Evolutionary conservation across 192 early-diverging fungal species (phyloP).

Genomic region (Podila minutissima): DNA sequence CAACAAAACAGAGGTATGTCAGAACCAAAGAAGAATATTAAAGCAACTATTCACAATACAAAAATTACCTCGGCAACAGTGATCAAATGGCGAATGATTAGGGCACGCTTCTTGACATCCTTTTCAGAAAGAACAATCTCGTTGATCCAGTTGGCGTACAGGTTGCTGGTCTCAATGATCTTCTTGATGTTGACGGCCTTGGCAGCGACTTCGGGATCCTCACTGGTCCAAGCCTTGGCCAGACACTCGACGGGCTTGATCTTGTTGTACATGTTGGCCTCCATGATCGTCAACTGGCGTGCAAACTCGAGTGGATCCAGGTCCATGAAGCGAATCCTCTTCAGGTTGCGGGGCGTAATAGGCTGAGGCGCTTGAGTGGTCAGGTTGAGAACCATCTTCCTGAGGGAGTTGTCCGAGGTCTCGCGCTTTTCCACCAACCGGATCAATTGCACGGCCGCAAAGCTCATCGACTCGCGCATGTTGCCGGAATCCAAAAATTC

Average conservation of each 20-base stretch:
- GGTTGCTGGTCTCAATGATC: conserved; percentile 87
- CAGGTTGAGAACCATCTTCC: conserved; percentile 70
- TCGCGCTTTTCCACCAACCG: conserved; percentile 82
- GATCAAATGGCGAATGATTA: conserved; percentile 87
- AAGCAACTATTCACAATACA: background rate
- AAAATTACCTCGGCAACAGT: conserved; percentile 75
- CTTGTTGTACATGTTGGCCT: conserved; percentile 81
- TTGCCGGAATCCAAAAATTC: conserved; percentile 74
- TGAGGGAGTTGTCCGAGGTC: conserved; percentile 65
- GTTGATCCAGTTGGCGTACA: conserved; percentile 82
- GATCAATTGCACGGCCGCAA: conserved; percentile 76
- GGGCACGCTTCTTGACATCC: conserved; percentile 83
- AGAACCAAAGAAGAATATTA: background rate
- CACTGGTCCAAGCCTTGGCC: conserved; percentile 85
- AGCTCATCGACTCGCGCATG: conserved; percentile 78
- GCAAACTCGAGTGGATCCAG: conserved; percentile 93
- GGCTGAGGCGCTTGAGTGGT: conserved; percentile 75
- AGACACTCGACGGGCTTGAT: conserved; percentile 92
- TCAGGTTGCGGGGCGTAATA: conserved; percentile 83
- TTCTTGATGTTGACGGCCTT: conserved; percentile 87
- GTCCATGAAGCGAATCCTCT: conserved; percentile 84
- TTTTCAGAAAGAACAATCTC: conserved; percentile 82
- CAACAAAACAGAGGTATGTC: background rate
- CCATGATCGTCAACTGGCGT: conserved; percentile 95
- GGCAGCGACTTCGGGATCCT: conserved; percentile 63